phyloP scores from a whole-genome alignment of 306 rosid species.

The Aeschynomene evenia region DNA sequence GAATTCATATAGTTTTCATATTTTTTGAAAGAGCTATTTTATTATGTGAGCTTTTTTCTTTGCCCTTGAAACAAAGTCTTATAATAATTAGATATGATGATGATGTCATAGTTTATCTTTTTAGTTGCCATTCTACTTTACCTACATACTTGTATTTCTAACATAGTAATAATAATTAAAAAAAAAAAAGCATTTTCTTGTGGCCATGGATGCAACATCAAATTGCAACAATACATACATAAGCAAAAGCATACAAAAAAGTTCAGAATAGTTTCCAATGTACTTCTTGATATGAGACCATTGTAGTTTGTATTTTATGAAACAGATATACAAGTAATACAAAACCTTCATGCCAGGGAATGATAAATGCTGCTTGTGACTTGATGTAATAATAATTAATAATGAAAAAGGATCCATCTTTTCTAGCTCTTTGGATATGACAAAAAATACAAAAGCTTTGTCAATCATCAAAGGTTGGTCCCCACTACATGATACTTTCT shows the following conservation, averaged over 20 bases:
- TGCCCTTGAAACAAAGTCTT: background rate
- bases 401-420: constrained; percentile 8
- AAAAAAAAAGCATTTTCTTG: background rate
- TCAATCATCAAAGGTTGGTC: constrained; percentile 4
- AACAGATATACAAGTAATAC: background rate
- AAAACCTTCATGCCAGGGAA: background rate
- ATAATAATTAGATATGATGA: too few species aligned
- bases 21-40: background rate
- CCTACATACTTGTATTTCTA: background rate
- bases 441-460: background rate
- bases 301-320: background rate
- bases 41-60: background rate
- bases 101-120: background rate
- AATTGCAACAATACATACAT: background rate
- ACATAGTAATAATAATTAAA: background rate
- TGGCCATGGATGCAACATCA: background rate
- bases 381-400: constrained; percentile 8
- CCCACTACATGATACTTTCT: background rate
- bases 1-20: background rate
- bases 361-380: constrained; percentile 10
- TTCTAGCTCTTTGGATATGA: background rate
- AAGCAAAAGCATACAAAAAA: background rate
- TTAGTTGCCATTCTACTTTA: background rate
- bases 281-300: background rate
- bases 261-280: background rate